These are phyloP conservation scores for Fraxinus anomala DNA, from an alignment of 257 asterid species.

Conservation along the genomic window DNA sequence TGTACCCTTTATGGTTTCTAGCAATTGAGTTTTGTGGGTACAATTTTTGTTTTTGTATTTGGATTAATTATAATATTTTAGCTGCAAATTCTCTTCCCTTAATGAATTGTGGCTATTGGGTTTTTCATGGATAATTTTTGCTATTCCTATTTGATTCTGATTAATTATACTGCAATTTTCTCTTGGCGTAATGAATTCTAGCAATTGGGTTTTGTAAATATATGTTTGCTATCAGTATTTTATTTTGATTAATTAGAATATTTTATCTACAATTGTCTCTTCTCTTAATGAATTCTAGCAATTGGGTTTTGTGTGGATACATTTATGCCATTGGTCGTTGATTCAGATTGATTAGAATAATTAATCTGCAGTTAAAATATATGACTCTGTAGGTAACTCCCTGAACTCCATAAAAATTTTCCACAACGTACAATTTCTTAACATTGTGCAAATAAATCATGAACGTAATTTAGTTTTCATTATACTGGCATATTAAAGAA, in stretches of 20 bases:
- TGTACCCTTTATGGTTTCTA: neutral
- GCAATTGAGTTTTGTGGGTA: neutral
- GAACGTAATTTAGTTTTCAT: neutral
- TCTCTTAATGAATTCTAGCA: neutral
- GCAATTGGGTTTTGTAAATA: neutral
- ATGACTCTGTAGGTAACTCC: neutral
- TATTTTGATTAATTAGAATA: neutral
- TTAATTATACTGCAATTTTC: neutral
- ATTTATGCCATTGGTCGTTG: neutral
- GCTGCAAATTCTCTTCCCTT: neutral
- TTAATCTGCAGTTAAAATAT: neutral
- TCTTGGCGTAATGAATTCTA: neutral
- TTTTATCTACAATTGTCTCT: neutral
- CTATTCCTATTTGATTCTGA: neutral
- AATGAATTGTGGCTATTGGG: neutral
- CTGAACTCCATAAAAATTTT: neutral
- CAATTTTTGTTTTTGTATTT: neutral
- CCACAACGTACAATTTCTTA: no score
- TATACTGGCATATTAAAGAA: neutral
- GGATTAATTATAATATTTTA: neutral
- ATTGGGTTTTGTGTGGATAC: neutral
- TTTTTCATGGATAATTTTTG: neutral
- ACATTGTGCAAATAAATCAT: no score
- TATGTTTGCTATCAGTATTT: neutral
- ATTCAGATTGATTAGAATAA: neutral